These are phyloP conservation scores for Tubosaeta brunneosetosa DNA, from an alignment of 768 basidiomycete species.

Conservation along the genomic window DNA sequence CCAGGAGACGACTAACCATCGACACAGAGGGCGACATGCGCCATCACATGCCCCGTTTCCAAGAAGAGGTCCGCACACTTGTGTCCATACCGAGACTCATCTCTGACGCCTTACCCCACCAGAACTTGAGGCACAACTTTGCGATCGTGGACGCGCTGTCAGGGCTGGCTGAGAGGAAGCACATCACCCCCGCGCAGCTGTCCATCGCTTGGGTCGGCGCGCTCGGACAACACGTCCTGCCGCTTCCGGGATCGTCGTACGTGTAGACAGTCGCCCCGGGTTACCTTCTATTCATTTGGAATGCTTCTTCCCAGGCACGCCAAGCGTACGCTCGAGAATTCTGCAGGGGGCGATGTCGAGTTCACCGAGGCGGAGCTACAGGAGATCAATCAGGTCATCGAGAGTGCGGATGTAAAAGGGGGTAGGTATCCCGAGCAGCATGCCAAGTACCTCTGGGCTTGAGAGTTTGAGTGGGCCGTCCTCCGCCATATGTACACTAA, in stretches of 20 bases:
- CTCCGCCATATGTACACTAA: too few relatives aligned
- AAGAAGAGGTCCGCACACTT: conserved; percentile 33
- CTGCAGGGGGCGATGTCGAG: conserved; percentile 38
- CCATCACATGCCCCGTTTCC: conserved; percentile 38
- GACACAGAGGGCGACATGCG: conserved; percentile 38
- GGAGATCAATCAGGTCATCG: conserved; percentile 37
- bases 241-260: conserved; percentile 47
- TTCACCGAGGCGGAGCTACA: conserved; percentile 37
- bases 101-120: background rate
- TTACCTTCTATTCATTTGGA: background rate
- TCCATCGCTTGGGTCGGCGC: conserved; percentile 41
- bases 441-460: conserved; percentile 31
- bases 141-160: conserved; percentile 40
- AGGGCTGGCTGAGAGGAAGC: conserved; percentile 39
- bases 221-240: conserved; percentile 41
- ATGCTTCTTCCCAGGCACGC: conserved; percentile 19
- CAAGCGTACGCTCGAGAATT: conserved; percentile 43
- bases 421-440: conserved; percentile 32
- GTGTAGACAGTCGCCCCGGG: background rate
- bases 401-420: conserved; percentile 36
- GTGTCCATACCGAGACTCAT: background rate
- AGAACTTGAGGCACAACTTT: conserved; percentile 41
- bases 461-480: background rate
- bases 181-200: conserved; percentile 41
- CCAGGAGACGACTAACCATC: background rate